A percentile compares a stretch with the other conserved stretches of the same genome.
phyloP scores from a whole-genome alignment of 202 grass and related monocot genomes.

The Musa balbisiana region DNA sequence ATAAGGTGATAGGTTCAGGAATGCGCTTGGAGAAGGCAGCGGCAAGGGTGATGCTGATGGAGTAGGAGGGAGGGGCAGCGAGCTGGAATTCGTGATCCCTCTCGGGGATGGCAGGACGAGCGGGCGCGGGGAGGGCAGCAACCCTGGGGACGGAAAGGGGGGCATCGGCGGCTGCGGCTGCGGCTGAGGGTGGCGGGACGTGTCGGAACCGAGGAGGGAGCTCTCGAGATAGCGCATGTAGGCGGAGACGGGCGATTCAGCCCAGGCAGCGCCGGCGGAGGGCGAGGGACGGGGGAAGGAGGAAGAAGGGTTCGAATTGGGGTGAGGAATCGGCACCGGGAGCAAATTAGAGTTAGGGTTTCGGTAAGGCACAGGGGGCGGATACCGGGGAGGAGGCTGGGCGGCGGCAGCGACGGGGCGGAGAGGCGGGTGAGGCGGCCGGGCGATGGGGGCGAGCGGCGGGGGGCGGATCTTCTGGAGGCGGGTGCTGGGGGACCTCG shows the following conservation, averaged over 20 bases:
- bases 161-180: constrained; percentile 23
- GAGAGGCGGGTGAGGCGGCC: constrained; percentile 18
- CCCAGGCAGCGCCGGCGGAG: constrained; percentile 28
- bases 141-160: constrained; percentile 42
- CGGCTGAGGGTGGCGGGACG: background rate
- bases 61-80: background rate
- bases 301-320: background rate
- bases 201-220: constrained; percentile 49
- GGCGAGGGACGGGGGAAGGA: constrained; percentile 35
- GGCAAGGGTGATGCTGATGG: background rate
- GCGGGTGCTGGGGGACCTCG: constrained; percentile 48
- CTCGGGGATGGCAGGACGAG: constrained; percentile 37
- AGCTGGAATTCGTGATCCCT: background rate
- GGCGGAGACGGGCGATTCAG: constrained; percentile 64
- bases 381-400: constrained; percentile 24
- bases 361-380: constrained; percentile 36
- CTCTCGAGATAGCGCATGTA: constrained; percentile 93
- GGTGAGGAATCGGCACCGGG: too few species aligned
- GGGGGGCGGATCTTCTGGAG: constrained; percentile 80
- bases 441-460: constrained; percentile 55
- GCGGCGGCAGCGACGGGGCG: background rate
- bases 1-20: constrained; percentile 81
- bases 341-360: constrained; percentile 16
- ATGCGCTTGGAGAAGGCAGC: constrained; percentile 39
- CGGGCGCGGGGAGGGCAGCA: constrained; percentile 4